phyloP scores from a whole-genome alignment of 768 basidiomycete genomes.

The Boletus tomentosulus region DNA sequence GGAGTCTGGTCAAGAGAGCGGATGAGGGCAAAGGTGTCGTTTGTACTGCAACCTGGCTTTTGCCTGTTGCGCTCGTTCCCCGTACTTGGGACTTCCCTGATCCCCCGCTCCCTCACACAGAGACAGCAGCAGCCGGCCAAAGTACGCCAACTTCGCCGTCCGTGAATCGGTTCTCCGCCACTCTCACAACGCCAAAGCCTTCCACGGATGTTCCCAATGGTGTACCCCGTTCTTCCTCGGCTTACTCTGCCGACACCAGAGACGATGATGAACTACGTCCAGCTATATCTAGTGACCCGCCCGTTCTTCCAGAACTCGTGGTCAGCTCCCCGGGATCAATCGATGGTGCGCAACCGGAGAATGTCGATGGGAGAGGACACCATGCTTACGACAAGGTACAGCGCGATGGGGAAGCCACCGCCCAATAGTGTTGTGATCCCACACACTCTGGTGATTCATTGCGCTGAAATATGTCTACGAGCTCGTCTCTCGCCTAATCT shows the following conservation, averaged over 20 bases:
- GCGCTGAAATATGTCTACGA: neutral
- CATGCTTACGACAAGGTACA: constrained; percentile 18
- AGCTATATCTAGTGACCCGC: constrained; percentile 27
- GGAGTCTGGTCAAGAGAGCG: constrained; percentile 54
- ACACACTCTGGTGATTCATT: neutral
- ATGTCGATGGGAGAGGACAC: constrained; percentile 11
- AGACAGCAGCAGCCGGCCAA: constrained; percentile 10
- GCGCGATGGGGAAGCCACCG: constrained; percentile 18
- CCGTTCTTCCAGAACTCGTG: constrained; percentile 32
- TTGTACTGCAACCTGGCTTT: constrained; percentile 87
- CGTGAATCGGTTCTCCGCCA: constrained; percentile 20
- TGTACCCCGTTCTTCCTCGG: constrained; percentile 25
- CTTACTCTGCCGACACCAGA: constrained; percentile 28
- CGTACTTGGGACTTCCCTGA: constrained; percentile 76
- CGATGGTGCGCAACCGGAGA: constrained; percentile 23
- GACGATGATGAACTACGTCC: constrained; percentile 24
- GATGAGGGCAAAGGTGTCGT: constrained; percentile 76
- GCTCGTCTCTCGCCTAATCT: neutral
- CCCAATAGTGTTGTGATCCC: constrained; percentile 11
- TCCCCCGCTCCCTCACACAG: constrained; percentile 31
- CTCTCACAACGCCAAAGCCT: constrained; percentile 26
- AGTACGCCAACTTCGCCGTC: constrained; percentile 21
- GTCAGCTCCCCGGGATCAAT: constrained; percentile 33
- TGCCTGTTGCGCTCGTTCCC: constrained; percentile 76
- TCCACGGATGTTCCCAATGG: constrained; percentile 21